Percentiles rank a stretch among this genome's conserved stretches.
phyloP scores from a whole-genome alignment of 495 filamentous ascomycete genomes.

The Trichoderma orchidacearum region DNA sequence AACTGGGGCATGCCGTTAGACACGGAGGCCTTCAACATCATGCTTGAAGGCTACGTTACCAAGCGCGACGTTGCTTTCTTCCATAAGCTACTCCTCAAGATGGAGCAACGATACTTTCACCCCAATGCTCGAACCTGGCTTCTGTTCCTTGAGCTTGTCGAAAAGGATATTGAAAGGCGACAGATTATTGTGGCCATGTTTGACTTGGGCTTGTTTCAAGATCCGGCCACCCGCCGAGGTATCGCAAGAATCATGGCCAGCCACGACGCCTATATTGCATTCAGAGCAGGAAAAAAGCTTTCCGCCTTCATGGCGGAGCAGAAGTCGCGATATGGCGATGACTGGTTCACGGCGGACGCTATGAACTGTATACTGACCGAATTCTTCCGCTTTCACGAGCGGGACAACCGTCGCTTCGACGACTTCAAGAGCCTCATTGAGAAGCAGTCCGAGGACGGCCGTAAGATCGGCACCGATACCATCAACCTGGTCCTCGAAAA shows the following conservation, averaged over 20 bases:
- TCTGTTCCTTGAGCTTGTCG: conserved; percentile 22
- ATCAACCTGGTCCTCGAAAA: neutral
- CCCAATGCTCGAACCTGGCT: conserved; percentile 23
- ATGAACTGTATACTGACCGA: conserved; percentile 18
- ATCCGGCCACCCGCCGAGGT: conserved; percentile 5
- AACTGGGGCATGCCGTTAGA: conserved; percentile 8
- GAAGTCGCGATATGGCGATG: conserved; percentile 18
- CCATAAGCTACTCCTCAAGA: conserved; percentile 12
- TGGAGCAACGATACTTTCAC: conserved; percentile 15
- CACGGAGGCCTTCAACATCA: conserved; percentile 9
- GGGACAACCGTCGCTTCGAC: neutral
- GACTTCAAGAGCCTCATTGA: neutral
- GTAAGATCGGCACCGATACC: neutral
- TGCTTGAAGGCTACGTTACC: conserved; percentile 14
- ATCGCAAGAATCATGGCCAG: conserved; percentile 19
- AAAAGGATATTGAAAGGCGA: conserved; percentile 19
- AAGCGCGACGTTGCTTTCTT: conserved; percentile 17
- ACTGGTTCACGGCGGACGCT: conserved; percentile 20
- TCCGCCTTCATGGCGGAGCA: conserved; percentile 14
- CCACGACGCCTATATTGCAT: conserved; percentile 16
- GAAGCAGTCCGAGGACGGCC: neutral
- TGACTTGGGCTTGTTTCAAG: conserved; percentile 11
- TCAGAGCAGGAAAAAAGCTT: conserved; percentile 10
- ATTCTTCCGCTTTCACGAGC: conserved; percentile 8
- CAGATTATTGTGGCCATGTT: conserved; percentile 20